These are phyloP conservation scores for Comarum palustre DNA, from an alignment of 306 rosid species.

Conservation along the genomic window DNA sequence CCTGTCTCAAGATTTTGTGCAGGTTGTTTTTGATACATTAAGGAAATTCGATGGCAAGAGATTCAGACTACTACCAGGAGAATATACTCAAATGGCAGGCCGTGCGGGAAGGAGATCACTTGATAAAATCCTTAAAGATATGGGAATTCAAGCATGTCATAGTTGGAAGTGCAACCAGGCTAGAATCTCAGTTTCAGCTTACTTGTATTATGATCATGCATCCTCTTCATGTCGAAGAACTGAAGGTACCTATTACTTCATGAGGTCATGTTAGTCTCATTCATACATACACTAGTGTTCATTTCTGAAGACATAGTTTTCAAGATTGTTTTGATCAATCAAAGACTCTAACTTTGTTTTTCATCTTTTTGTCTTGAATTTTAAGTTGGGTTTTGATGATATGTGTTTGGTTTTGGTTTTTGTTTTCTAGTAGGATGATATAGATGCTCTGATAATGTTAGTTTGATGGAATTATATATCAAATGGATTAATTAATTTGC, in stretches of 20 bases:
- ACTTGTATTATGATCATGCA: constrained; percentile 94
- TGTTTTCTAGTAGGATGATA: no score
- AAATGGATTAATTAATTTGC: no score
- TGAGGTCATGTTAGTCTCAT: constrained; percentile 14
- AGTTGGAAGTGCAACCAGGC: constrained; percentile 91
- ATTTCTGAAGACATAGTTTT: no score
- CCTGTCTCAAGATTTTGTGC: constrained; percentile 27
- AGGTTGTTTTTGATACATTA: constrained; percentile 89
- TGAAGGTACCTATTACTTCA: constrained; percentile 53
- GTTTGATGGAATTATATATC: no score
- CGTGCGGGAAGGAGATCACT: constrained; percentile 99
- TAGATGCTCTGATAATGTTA: no score
- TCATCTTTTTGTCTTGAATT: no score
- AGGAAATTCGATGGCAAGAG: constrained; percentile 96
- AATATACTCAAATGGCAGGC: constrained; percentile 99
- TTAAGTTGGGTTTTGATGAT: no score
- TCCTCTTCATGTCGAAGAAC: constrained; percentile 94
- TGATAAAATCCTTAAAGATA: constrained; percentile 75
- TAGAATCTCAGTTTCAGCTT: constrained; percentile 86
- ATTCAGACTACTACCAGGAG: constrained; percentile 84
- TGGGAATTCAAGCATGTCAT: constrained; percentile 68
- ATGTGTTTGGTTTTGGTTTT: no score
- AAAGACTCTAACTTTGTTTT: no score
- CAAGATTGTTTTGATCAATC: no score
- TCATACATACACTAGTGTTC: not conserved